Conservation (phyloP, 352 stramenopile genomes). For the Phytopythium montanum region DNA sequence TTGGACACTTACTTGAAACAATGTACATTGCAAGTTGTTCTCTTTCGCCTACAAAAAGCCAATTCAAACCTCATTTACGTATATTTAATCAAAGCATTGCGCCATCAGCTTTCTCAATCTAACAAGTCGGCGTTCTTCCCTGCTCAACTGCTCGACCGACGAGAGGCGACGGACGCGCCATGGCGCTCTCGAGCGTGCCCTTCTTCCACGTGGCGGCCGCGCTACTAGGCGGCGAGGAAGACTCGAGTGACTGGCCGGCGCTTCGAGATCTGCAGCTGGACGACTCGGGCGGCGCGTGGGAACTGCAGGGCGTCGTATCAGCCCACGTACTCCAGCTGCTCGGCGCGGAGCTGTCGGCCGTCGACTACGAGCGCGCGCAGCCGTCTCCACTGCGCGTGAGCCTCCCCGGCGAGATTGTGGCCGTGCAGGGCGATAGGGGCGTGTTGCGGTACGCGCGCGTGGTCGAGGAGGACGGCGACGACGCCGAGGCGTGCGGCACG, state of each 20-base stretch:
- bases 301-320: constrained; percentile 15
- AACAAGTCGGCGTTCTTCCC: not conserved
- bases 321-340: constrained; percentile 23
- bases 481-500: constrained; percentile 14
- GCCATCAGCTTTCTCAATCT: not conserved
- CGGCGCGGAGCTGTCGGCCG: constrained; percentile 27
- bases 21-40: not conserved
- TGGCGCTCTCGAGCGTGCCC: constrained; percentile 2
- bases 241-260: not conserved
- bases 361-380: constrained; percentile 26
- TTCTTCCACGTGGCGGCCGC: not conserved
- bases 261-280: constrained; percentile 7
- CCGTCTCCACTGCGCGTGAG: constrained; percentile 32
- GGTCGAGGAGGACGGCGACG: constrained; percentile 16
- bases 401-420: constrained; percentile 46
- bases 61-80: not conserved
- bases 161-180: not conserved
- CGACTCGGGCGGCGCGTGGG: not conserved
- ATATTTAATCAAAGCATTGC: not conserved
- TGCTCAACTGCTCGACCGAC: not conserved
- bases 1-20: not conserved
- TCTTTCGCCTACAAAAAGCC: not conserved
- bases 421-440: constrained; percentile 21
- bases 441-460: constrained; percentile 37
- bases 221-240: constrained; percentile 1